Evolutionary conservation across 352 stramenopile species (phyloP).

Genomic region (Phytophthora macrochlamydospora): DNA sequence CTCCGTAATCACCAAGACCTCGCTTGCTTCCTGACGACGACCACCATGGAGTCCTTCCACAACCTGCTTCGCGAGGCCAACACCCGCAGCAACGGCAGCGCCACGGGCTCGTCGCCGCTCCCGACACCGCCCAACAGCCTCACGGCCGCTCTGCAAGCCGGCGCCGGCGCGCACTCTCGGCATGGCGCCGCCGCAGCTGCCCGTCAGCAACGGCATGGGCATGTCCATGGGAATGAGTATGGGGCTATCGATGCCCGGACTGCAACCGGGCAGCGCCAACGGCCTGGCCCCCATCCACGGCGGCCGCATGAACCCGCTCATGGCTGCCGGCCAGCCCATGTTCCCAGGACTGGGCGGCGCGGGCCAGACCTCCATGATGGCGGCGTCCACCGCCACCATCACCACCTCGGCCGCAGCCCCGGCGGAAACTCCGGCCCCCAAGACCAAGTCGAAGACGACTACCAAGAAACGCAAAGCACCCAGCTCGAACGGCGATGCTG

Average conservation of each 20-base stretch:
- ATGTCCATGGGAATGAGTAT: constrained; percentile 74
- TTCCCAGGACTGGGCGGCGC: constrained; percentile 60
- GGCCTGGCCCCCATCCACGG: constrained; percentile 66
- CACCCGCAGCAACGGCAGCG: constrained; percentile 41
- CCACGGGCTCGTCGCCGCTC: constrained; percentile 21
- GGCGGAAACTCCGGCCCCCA: constrained; percentile 21
- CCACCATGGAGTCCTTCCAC: constrained; percentile 76
- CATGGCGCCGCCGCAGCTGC: constrained; percentile 39
- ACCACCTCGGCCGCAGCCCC: constrained; percentile 21
- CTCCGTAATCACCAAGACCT: constrained; percentile 40
- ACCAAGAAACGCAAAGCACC: constrained; percentile 83
- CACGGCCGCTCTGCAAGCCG: constrained; percentile 41
- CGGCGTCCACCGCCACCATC: constrained; percentile 1
- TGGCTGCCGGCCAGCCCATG: constrained; percentile 64
- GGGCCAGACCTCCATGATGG: constrained; percentile 20
- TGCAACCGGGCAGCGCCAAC: constrained; percentile 39
- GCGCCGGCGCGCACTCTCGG: constrained; percentile 44
- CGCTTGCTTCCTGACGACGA: too few species aligned
- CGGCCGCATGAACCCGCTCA: constrained; percentile 72
- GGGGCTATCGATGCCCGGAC: constrained; percentile 53
- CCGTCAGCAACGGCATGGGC: constrained; percentile 31
- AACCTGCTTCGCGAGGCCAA: constrained; percentile 76
- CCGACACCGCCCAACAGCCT: constrained; percentile 33
- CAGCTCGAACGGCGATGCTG: constrained; percentile 49
- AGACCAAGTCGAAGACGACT: constrained; percentile 51